Evolutionary conservation across 2,329 filamentous ascomycete species (phyloP).

Genomic region (Albophoma yamanashiensis): DNA sequence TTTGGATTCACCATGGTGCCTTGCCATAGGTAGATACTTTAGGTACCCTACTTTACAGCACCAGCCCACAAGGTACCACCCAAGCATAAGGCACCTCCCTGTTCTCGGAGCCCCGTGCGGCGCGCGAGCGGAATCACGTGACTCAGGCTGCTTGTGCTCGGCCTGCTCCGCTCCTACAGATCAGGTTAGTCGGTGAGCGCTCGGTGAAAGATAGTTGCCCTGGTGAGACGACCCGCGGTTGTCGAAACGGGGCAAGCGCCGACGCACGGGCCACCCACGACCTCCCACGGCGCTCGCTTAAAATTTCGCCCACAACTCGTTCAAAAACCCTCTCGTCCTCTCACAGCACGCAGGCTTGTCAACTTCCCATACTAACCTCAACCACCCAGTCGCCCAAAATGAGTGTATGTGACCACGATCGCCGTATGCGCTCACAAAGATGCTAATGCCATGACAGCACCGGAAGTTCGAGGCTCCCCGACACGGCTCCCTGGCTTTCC

Average conservation of each 20-base stretch:
- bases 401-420: conserved; percentile 24
- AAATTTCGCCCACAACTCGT: conserved; percentile 27
- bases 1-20: too few relatives aligned
- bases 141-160: background rate
- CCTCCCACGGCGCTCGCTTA: conserved; percentile 22
- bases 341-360: conserved; percentile 19
- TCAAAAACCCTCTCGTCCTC: conserved; percentile 14
- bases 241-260: conserved; percentile 3
- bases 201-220: conserved; percentile 8
- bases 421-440: background rate
- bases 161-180: background rate
- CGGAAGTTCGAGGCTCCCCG: conserved; percentile 72
- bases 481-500: conserved; percentile 85
- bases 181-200: background rate
- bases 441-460: conserved; percentile 25
- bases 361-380: conserved; percentile 25
- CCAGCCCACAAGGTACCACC: too few relatives aligned
- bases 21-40: too few relatives aligned
- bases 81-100: too few relatives aligned
- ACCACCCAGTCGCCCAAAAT: conserved; percentile 27
- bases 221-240: background rate
- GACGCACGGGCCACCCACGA: conserved; percentile 14
- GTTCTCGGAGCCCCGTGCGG: background rate
- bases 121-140: background rate
- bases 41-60: too few relatives aligned